A percentile compares a stretch with the other conserved stretches of the same genome.
Conservation (phyloP, 2,329 filamentous ascomycete species). For the Cladosporium sp. region DNA sequence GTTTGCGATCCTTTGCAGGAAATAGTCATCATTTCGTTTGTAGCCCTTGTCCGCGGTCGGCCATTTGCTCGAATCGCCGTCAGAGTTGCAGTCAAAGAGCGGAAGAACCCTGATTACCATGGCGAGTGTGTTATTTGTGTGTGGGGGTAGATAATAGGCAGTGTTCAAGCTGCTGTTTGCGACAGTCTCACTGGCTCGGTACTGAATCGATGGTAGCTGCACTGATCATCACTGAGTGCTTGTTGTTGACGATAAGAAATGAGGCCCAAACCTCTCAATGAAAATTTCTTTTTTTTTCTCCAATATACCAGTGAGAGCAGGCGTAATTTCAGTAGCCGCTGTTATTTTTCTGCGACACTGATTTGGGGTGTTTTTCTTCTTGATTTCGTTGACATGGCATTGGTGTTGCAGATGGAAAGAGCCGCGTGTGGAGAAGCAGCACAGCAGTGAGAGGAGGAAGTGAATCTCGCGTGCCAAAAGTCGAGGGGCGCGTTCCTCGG, state of each 20-base stretch:
- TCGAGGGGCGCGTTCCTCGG: conserved; percentile 7
- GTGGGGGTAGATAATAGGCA: not conserved
- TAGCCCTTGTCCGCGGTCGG: conserved; percentile 24
- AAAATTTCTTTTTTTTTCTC: not conserved
- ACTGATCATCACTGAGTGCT: not conserved
- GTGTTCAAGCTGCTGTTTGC: not conserved
- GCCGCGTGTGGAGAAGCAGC: not conserved
- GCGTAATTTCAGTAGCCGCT: not conserved
- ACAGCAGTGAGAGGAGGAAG: not conserved
- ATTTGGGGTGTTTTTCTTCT: not conserved
- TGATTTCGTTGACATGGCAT: not conserved
- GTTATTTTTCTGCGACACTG: not conserved
- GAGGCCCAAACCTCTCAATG: not conserved
- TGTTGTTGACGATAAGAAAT: not conserved
- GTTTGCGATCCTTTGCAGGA: conserved; percentile 27
- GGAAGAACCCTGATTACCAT: conserved; percentile 3
- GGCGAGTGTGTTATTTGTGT: not conserved
- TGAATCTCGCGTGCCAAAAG: not conserved
- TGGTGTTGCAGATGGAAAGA: conserved; percentile 2
- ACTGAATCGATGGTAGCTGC: not conserved
- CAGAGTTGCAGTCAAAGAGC: conserved; percentile 17
- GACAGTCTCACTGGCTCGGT: not conserved
- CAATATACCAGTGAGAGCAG: not conserved
- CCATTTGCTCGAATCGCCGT: conserved; percentile 27
- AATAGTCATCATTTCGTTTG: conserved; percentile 31